These are phyloP conservation scores for Penicillium sp. DNA, from an alignment of 2,329 filamentous ascomycete genomes.

Conservation along the genomic window DNA sequence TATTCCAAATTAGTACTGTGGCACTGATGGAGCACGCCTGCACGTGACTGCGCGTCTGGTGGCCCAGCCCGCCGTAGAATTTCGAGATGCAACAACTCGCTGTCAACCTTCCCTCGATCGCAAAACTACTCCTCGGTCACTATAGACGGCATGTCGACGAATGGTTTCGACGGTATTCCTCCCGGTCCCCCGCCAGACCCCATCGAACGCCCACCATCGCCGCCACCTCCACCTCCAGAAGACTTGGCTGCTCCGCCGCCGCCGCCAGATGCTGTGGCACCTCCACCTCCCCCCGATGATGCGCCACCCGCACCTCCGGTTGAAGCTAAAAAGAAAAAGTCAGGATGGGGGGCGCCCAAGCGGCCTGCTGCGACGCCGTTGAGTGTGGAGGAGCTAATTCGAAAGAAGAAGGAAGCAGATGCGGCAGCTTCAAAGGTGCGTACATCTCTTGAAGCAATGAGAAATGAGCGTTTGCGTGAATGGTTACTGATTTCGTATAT, in stretches of 20 bases:
- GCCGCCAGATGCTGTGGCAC: slow-evolving; percentile 36
- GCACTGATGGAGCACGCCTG: neutral
- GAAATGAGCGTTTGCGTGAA: neutral
- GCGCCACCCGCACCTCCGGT: slow-evolving; percentile 44
- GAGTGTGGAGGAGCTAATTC: slow-evolving; percentile 80
- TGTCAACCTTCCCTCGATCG: neutral
- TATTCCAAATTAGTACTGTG: too few relatives aligned
- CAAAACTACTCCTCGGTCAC: slow-evolving; percentile 4
- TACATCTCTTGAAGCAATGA: slow-evolving; percentile 13
- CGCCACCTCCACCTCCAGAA: slow-evolving; percentile 42
- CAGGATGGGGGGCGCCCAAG: slow-evolving; percentile 49
- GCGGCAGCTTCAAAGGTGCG: slow-evolving; percentile 73
- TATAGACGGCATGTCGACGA: slow-evolving; percentile 37
- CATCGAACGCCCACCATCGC: slow-evolving; percentile 37
- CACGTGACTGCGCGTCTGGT: slow-evolving; percentile 28
- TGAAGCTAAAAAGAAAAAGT: slow-evolving; percentile 48
- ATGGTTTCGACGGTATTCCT: slow-evolving; percentile 25
- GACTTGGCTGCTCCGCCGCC: slow-evolving; percentile 43
- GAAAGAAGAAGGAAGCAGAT: slow-evolving; percentile 82
- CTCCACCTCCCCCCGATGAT: slow-evolving; percentile 45
- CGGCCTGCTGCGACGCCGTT: slow-evolving; percentile 53
- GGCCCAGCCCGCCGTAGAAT: slow-evolving; percentile 26
- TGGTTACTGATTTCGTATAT: slow-evolving; percentile 19
- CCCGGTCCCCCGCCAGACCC: slow-evolving; percentile 38
- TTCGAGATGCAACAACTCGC: slow-evolving; percentile 23